Evolutionary conservation across 257 asterid species (phyloP), one percentile per base, ranked within the genome.

Genomic region (Nicotiana undulata): DNA sequence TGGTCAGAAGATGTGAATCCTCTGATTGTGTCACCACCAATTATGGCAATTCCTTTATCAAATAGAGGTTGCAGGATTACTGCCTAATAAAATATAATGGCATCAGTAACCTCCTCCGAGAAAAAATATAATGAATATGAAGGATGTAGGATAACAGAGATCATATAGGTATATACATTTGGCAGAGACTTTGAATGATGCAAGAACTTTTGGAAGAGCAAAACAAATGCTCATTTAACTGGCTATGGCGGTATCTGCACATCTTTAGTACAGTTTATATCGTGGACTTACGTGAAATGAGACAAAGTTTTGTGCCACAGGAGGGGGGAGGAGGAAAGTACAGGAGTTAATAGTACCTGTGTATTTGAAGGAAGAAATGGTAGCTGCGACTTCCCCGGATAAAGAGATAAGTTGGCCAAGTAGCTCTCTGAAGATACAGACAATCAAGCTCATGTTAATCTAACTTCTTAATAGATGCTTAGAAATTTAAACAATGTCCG

Each of bases 61-160:
- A 95, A 98, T 74, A 95, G 89, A 26, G 98, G 99, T 84, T 93
- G 99, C 93, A 95, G 86, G 83, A 95, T 95, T 75, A 91, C 98
- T 17, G 99, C 97, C 98, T 94, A 80, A 83, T 65, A 66, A 81
- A 40, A 64, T 24, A 65, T 61, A 9, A 46, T 49, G 59, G 80
- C 59, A 81, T 40, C 65, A 84, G 37, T 83, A 74, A 75, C 64
- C 55, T 79, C 31, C 58, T 46, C 17, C 17, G 22, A n/a, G 40
- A 29, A 28, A 20, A 52, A 70, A 46, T 58, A 46, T 46, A 51
- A 46, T 51, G 5, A 46, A 46, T 44, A 72, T 20, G 56, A 51
- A 51, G 56, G 17, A 51, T 3, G 17, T 51, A 51, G 13, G 56
- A 15, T 51, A 51, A 13, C 18, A 11, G 6, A 51, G 18, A 51